Evolutionary conservation across 2,329 filamentous ascomycete species (phyloP).

Genomic region (Lojkania enalia): DNA sequence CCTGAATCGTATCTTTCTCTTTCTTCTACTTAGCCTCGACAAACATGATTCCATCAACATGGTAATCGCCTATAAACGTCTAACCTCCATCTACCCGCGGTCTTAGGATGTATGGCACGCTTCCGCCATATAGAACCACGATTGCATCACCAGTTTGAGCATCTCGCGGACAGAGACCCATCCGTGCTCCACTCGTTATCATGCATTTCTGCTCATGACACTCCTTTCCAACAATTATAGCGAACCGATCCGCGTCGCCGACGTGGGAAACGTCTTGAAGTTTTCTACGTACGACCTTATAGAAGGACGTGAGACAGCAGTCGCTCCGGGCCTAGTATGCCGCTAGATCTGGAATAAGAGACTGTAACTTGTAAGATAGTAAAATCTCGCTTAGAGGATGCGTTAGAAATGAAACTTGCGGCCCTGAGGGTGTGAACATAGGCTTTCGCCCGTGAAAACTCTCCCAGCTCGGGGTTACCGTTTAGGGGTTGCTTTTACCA

Average conservation of each 20-base stretch:
- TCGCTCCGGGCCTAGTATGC: slow-evolving; percentile 9
- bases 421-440: slow-evolving; percentile 16
- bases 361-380: slow-evolving; percentile 10
- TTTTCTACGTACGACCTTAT: too few relatives aligned
- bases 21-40: slow-evolving; percentile 10
- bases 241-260: slow-evolving; percentile 17
- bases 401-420: slow-evolving; percentile 10
- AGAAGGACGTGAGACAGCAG: too few relatives aligned
- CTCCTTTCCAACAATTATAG: slow-evolving; percentile 14
- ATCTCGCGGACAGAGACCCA: slow-evolving; percentile 14
- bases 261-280: slow-evolving; percentile 1
- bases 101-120: slow-evolving; percentile 16
- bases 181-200: slow-evolving; percentile 1
- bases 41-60: slow-evolving; percentile 18
- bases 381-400: slow-evolving; percentile 15
- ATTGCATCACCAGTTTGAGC: slow-evolving; percentile 5
- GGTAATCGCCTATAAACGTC: slow-evolving; percentile 15
- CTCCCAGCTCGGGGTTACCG: too few relatives aligned
- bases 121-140: slow-evolving; percentile 13
- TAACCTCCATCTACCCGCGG: slow-evolving; percentile 1
- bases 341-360: slow-evolving; percentile 11
- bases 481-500: too few relatives aligned
- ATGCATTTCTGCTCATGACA: slow-evolving; percentile 17
- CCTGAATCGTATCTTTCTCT: background rate
- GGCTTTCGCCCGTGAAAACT: too few relatives aligned